A percentile compares a stretch with the other conserved stretches of the same genome.
Conservation (phyloP, 148 eudicot genomes). For the Rhododendron kiyosumense region DNA sequence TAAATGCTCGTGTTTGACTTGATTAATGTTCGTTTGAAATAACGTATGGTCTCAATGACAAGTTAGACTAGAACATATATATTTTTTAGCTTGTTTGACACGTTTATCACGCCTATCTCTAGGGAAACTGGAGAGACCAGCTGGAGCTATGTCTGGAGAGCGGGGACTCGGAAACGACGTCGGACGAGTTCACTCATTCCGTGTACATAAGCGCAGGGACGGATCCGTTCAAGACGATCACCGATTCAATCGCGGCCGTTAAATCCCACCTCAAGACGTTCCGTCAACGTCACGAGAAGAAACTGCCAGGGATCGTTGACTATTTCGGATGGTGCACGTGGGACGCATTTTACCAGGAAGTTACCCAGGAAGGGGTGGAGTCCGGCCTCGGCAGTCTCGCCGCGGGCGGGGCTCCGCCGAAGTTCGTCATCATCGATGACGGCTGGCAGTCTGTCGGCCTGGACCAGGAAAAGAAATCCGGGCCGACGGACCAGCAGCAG, state of each 20-base stretch:
- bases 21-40: no score
- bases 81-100: no score
- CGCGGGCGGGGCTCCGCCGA: slow-evolving; percentile 59
- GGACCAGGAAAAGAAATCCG: slow-evolving; percentile 10
- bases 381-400: slow-evolving; percentile 62
- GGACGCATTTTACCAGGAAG: slow-evolving; percentile 91
- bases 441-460: slow-evolving; percentile 73
- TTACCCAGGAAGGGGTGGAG: slow-evolving; percentile 84
- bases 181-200: slow-evolving; percentile 40
- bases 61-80: no score
- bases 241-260: slow-evolving; percentile 51
- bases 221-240: slow-evolving; percentile 57
- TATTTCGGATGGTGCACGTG: slow-evolving; percentile 95
- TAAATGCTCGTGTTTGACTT: no score
- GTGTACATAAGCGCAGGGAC: slow-evolving; percentile 52
- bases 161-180: slow-evolving; percentile 51
- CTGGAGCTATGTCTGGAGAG: slow-evolving; percentile 73
- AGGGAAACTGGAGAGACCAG: slow-evolving; percentile 59
- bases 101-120: slow-evolving; percentile 12
- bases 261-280: slow-evolving; percentile 65
- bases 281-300: slow-evolving; percentile 63
- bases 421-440: slow-evolving; percentile 83
- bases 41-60: no score
- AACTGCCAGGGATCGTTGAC: slow-evolving; percentile 61
- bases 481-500: neutral